Evolutionary conservation across 768 basidiomycete genomes (phyloP).

Genomic region (Trametes cubensis): DNA sequence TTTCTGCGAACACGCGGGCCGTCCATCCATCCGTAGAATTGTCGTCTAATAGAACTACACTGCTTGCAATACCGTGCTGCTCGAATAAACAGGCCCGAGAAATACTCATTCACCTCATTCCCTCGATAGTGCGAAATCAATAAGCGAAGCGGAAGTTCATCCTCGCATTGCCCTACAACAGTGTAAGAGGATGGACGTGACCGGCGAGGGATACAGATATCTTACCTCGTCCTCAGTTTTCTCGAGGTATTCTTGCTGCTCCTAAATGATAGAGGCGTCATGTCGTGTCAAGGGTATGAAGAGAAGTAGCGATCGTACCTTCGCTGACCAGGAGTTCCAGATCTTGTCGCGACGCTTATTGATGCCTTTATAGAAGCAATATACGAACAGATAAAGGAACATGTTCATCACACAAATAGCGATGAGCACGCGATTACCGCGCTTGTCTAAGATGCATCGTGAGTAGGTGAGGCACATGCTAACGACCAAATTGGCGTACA

Average conservation of each 20-base stretch:
- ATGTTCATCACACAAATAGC: constrained; percentile 58
- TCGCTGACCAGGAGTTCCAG: constrained; percentile 53
- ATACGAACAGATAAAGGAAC: constrained; percentile 51
- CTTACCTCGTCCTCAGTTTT: constrained; percentile 52
- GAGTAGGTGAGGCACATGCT: background rate
- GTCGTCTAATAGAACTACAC: constrained; percentile 12
- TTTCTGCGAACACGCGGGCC: no score
- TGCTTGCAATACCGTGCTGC: background rate
- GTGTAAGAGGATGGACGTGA: background rate
- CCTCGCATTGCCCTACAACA: constrained; percentile 50
- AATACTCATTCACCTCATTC: no score
- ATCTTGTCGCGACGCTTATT: constrained; percentile 52
- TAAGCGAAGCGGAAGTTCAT: constrained; percentile 71
- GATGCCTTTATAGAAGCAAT: constrained; percentile 56
- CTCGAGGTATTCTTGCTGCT: constrained; percentile 60
- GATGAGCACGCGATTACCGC: constrained; percentile 60
- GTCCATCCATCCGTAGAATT: background rate
- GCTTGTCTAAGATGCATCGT: constrained; percentile 47
- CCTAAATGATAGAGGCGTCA: constrained; percentile 36
- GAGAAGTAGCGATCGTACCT: constrained; percentile 29
- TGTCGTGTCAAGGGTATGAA: background rate
- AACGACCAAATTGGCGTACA: constrained; percentile 5
- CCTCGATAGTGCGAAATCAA: constrained; percentile 27
- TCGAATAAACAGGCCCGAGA: background rate
- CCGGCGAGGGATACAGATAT: background rate